Percentiles rank a stretch among this genome's conserved stretches.
Evolutionary conservation across 2,329 filamentous ascomycete genomes (phyloP).

Genomic region (Fusarium nematophilum): DNA sequence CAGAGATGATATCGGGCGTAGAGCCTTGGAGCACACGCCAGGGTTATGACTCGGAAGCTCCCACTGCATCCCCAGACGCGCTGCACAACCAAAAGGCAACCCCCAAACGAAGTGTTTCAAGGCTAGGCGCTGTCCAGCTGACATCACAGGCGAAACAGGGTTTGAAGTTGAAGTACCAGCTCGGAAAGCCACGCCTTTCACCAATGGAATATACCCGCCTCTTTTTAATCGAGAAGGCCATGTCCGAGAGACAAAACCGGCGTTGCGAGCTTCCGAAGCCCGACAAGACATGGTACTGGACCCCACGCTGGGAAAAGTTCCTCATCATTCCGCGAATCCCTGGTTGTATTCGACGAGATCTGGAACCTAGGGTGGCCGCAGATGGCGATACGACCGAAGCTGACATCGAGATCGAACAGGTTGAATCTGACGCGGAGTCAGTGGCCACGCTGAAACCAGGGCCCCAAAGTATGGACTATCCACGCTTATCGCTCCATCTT

Average conservation of each 20-base stretch:
- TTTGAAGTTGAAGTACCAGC: slow-evolving; percentile 3
- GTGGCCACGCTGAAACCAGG: slow-evolving; percentile 27
- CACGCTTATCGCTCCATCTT: slow-evolving; percentile 49
- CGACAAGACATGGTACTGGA: slow-evolving; percentile 49
- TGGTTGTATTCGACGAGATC: slow-evolving; percentile 37
- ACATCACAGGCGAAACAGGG: slow-evolving; percentile 2
- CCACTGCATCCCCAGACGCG: neutral
- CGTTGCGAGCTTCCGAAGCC: slow-evolving; percentile 47
- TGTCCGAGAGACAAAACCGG: slow-evolving; percentile 40
- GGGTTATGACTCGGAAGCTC: slow-evolving; percentile 1
- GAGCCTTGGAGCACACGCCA: slow-evolving; percentile 1
- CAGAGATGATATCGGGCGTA: slow-evolving; percentile 22
- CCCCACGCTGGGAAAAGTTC: slow-evolving; percentile 50
- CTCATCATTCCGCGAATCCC: slow-evolving; percentile 52
- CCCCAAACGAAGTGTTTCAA: neutral
- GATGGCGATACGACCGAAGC: neutral
- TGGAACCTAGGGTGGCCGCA: neutral
- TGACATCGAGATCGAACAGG: neutral
- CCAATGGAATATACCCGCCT: slow-evolving; percentile 55
- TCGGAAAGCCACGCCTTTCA: slow-evolving; percentile 49
- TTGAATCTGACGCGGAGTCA: slow-evolving; percentile 38
- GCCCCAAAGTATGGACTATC: slow-evolving; percentile 26
- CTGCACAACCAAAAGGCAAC: neutral
- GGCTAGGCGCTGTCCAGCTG: neutral
- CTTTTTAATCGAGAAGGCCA: slow-evolving; percentile 50